Base-by-base conservation (phyloP, 768 basidiomycete species). In the Termitomyces sp. region DNA sequence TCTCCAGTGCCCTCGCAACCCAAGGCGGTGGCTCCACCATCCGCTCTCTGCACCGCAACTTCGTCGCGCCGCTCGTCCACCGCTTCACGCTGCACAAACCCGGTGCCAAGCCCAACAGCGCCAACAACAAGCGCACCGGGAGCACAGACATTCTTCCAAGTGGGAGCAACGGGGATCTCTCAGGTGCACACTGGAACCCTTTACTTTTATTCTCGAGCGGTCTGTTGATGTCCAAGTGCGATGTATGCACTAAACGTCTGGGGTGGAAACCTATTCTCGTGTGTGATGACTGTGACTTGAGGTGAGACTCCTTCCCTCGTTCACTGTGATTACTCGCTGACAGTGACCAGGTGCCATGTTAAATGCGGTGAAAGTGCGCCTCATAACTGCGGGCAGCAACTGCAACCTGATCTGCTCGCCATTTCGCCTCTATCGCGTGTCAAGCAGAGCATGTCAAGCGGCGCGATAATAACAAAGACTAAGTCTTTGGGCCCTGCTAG, bases 71-170 rank as follows among this genome's bases (percentile, higher is more conserved):
- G 0, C 77, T 86, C 51, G 78, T 92, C 3, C 93, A 95, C 68
- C 87, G 94, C 17, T 95, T 95, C 76, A 89, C 92, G 21, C 78
- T 95, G 32, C 79, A 94, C 64, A 91, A 88, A 68, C 91, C 92
- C 16, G 90, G 90, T 4, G 75, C 73, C 29, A 88, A 85, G 69
- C 84, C 84, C 51, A 53, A 29, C 78, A 75, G 62, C 65, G 73
- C 47, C 64, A 59, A 10, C 64, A 59, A 10, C 25, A 50, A 70
- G 60, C 59, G 57, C 56, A 74, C 68, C 58, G 74, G 76, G 5
- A 69, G 66, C 27, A n/a, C n/a, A n/a, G n/a, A n/a, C n/a, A 62
- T 70, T 4, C 71, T 74, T 31, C n/a, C 45, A 19, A 62, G 69
- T 11, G 58, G 59, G 11, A 69, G 65, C 45, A 52, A 62, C 59